A percentile compares a stretch with the other conserved stretches of the same genome.
Evolutionary conservation across 2,329 filamentous ascomycete species (phyloP).

Genomic region (Lachnellula cervina): DNA sequence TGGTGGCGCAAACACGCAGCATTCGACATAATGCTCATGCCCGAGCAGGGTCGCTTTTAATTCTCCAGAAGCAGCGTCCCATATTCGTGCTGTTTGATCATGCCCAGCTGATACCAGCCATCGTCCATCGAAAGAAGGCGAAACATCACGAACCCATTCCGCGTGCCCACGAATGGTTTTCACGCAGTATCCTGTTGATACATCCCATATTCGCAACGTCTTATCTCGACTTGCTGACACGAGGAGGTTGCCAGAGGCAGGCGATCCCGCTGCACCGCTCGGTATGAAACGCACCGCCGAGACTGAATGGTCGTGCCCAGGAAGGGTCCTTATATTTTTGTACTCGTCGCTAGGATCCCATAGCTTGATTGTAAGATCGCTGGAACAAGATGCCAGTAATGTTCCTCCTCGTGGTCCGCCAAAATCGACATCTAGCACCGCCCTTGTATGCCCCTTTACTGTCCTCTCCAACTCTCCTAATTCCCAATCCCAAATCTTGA

Average conservation of each 20-base stretch:
- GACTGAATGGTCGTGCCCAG: conserved; percentile 89
- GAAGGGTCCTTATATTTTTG: conserved; percentile 88
- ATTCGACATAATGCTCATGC: conserved; percentile 82
- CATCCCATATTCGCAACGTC: conserved; percentile 85
- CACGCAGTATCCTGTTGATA: conserved; percentile 86
- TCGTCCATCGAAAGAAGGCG: conserved; percentile 74
- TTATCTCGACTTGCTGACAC: conserved; percentile 84
- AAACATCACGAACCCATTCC: conserved; percentile 89
- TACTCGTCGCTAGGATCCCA: conserved; percentile 93
- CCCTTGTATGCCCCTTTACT: conserved; percentile 86
- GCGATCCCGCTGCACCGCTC: conserved; percentile 71
- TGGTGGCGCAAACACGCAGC: conserved; percentile 79
- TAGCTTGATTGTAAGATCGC: conserved; percentile 87
- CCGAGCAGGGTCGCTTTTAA: conserved; percentile 75
- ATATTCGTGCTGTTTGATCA: conserved; percentile 75
- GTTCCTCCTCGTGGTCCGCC: conserved; percentile 78
- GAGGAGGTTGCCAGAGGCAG: conserved; percentile 76
- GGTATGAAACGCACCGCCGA: conserved; percentile 86
- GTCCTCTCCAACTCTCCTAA: conserved; percentile 85
- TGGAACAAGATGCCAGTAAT: conserved; percentile 64
- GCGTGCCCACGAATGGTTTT: conserved; percentile 82
- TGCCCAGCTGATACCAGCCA: conserved; percentile 79
- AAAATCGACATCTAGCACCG: conserved; percentile 84
- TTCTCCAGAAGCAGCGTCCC: conserved; percentile 74
- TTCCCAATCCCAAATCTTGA: conserved; percentile 98